Evolutionary conservation across 2,329 filamentous ascomycete genomes (phyloP).

Genomic region (Penicillium janthinellum): DNA sequence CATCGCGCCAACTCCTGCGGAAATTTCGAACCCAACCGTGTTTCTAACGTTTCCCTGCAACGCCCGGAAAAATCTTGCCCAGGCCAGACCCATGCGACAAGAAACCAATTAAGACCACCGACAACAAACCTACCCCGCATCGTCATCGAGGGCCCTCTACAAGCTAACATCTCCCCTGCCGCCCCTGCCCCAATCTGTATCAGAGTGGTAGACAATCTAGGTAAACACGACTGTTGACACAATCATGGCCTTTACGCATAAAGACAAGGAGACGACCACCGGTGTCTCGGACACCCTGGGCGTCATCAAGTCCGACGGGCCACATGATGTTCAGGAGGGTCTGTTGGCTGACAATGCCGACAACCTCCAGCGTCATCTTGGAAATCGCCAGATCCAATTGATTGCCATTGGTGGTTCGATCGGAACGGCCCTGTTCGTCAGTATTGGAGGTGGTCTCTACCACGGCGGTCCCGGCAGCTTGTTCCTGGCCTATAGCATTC

Average conservation of each 20-base stretch:
- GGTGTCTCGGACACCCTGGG: conserved; percentile 16
- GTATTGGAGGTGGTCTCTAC: conserved; percentile 41
- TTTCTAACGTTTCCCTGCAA: not conserved
- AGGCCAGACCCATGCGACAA: conserved; percentile 1
- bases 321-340: conserved; percentile 26
- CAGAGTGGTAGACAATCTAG: not conserved
- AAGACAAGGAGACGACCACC: conserved; percentile 15
- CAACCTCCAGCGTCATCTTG: conserved; percentile 26
- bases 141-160: not conserved
- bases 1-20: not conserved
- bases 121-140: not conserved
- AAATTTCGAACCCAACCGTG: not conserved
- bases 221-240: not conserved
- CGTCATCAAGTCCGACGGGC: conserved; percentile 13
- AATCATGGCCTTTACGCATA: conserved; percentile 16
- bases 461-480: conserved; percentile 43
- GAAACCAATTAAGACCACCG: not conserved
- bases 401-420: conserved; percentile 47
- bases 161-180: not conserved
- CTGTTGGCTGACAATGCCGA: conserved; percentile 32
- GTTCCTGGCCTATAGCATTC: conserved; percentile 39
- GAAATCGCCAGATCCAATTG: conserved; percentile 29
- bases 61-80: not conserved
- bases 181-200: not conserved
- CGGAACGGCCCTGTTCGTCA: conserved; percentile 43